Base-by-base conservation (phyloP, 2,329 filamentous ascomycete species). In the Xylariaceae sp. region DNA sequence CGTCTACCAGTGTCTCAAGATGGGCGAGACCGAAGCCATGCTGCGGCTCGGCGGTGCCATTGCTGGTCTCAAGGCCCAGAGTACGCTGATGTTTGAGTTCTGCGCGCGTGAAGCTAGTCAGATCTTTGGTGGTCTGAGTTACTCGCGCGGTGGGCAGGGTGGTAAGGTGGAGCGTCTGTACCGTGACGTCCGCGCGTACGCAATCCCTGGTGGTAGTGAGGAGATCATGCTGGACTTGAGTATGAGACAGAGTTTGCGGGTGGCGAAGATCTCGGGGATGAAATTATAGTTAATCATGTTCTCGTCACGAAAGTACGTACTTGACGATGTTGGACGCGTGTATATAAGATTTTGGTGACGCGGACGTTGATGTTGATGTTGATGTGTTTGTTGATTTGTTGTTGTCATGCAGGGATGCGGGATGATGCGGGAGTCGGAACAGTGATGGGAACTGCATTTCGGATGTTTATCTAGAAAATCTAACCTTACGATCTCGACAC, bases 141-240 rank as follows among this genome's bases (percentile, higher is more conserved):
- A 97, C 79, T 92, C 87, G 61, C 85, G 93, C 49, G 94, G 94
- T 58, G 94, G 94, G 13, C 94, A 97, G 79, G 94, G 94, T 62
- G 93, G 86, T 60, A 97, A 97, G 84, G 85, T 97, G 55, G 94
- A 99, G 84, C 80, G 94, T 61, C 77, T 99, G 69, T 97, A 97
- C 76, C 84, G 94, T 64, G 94, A 99, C 74, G 94, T 97, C 13
- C 84, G 94, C 68, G 94, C 94, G 0, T 97, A 99, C 75, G 93
- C 94, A 63, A 93, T 99, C 68, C 94, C 94, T 2, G 94, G 94
- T 70, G 94, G 94, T 23, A 91, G 87, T 66, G 93, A 99, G 79
- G 94, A 99, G 82, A 99, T 99, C 66, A 99, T 99, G 94, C 79
- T 97, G 66, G 94, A 99, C 75, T 76, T 99, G 71, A 96, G 90